Evolutionary conservation across 2,329 filamentous ascomycete species (phyloP), one percentile per base, ranked within the genome.

Genomic region (Verticillium zaregamsianum): DNA sequence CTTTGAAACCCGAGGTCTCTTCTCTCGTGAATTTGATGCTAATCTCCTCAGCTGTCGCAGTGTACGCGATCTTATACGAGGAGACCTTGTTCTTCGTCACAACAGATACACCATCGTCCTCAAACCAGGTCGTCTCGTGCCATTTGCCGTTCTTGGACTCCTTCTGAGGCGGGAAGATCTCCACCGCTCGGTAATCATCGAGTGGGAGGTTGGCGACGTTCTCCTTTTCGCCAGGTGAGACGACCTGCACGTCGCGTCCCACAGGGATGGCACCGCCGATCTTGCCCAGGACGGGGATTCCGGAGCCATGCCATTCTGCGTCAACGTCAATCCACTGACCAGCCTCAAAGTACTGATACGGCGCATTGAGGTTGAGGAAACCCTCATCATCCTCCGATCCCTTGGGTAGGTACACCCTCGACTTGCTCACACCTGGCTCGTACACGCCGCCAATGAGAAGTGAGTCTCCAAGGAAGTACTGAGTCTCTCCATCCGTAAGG

Each of bases 381-480:
- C 87, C 86, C 6, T 80, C 77, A 31, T 86, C 82, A 0, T 76
- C 75, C 1, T 70, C 73, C 1, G 86, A 88, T 0, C 82, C 72
- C 15, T 74, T 72, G 0, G 89, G 89, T 0, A 91, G 80, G 66
- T 92, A 92, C 9, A 92, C 74, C 12, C 75, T 80, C 0, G 83
- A 85, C 12, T 74, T 78, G 25, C 73, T 79, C 2, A 79, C 77
- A 4, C 84, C 86, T 0, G 86, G 76, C 67, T 88, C 82, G 68
- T 89, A 91, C 0, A 91, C 87, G 5, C 89, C 88, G 2, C 86
- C 86, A 8, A 92, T 76, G 0, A 92, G 78, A 9, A 91, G 74
- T 0, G 82, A 79, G 60, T 90, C 86, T 12, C 89, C 89, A 28
- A 91, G 82, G 88, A 88, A 92, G 76, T 88, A 92, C 69, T 92